Evolutionary conservation across 176 grass and related monocot species (phyloP).

Genomic region (Oryza officinalis): DNA sequence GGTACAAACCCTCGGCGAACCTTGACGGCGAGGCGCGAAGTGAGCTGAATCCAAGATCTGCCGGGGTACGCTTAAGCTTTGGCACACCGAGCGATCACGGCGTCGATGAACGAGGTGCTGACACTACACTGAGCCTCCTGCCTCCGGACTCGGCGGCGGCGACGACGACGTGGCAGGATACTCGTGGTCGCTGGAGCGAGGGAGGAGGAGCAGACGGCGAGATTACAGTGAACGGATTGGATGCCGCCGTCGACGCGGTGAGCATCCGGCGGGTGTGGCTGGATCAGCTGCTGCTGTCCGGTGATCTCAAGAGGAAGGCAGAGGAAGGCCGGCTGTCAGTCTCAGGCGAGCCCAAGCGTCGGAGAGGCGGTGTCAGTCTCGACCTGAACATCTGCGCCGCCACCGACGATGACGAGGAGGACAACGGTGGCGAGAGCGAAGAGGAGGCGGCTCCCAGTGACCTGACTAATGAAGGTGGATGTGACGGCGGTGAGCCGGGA

Average conservation of each 20-base stretch:
- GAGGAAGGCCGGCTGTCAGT: neutral
- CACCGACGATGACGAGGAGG: neutral
- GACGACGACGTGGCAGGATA: neutral
- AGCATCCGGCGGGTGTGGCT: slow-evolving; percentile 17
- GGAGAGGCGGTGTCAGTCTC: slow-evolving; percentile 20
- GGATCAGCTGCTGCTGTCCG: neutral
- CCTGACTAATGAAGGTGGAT: slow-evolving; percentile 45
- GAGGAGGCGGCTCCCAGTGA: slow-evolving; percentile 47
- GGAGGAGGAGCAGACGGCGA: slow-evolving; percentile 11
- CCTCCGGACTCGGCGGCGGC: slow-evolving; percentile 31
- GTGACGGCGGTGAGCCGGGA: neutral
- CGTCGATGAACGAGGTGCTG: neutral
- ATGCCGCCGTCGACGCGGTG: neutral
- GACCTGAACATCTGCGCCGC: slow-evolving; percentile 56
- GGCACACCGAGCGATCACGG: neutral
- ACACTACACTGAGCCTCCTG: slow-evolving; percentile 41
- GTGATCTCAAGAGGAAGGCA: slow-evolving; percentile 49
- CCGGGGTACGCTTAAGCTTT: slow-evolving; percentile 5
- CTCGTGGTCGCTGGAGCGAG: neutral
- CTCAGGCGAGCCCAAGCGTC: slow-evolving; percentile 24
- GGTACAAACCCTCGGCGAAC: neutral
- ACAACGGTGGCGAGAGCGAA: slow-evolving; percentile 28
- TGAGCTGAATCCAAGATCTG: slow-evolving; percentile 14
- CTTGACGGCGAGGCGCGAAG: neutral
- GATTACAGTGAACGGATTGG: neutral